These are phyloP conservation scores for Collybiopsis confluens DNA, from an alignment of 768 basidiomycete species.

Conservation along the genomic window DNA sequence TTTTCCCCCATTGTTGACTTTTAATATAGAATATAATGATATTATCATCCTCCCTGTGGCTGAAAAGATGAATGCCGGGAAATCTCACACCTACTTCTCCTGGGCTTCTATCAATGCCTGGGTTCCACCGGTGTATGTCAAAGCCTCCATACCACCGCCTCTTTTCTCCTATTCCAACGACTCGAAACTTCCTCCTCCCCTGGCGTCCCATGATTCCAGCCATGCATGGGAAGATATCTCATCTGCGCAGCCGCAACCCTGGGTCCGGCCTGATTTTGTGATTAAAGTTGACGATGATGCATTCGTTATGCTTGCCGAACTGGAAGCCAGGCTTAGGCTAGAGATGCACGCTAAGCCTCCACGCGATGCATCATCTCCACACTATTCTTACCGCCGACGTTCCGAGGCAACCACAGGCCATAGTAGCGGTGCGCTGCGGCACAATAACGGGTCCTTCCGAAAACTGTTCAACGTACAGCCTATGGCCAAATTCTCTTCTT, in stretches of 20 bases:
- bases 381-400: not conserved
- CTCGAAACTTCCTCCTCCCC: slow-evolving; percentile 48
- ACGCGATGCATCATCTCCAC: not conserved
- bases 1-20: slow-evolving; percentile 6
- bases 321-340: slow-evolving; percentile 83
- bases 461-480: not conserved
- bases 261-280: slow-evolving; percentile 89
- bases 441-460: not conserved
- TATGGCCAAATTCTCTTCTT: not conserved
- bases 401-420: not conserved
- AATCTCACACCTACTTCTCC: slow-evolving; percentile 85
- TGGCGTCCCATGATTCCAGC: slow-evolving; percentile 72
- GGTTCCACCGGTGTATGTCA: slow-evolving; percentile 74
- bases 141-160: slow-evolving; percentile 40
- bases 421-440: not conserved
- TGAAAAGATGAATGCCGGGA: slow-evolving; percentile 97
- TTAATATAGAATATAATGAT: slow-evolving; percentile 69
- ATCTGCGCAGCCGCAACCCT: slow-evolving; percentile 43
- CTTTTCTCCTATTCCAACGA: slow-evolving; percentile 65
- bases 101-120: slow-evolving; percentile 92
- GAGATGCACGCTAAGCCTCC: slow-evolving; percentile 52
- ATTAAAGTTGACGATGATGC: slow-evolving; percentile 95
- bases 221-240: slow-evolving; percentile 48
- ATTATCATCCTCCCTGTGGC: slow-evolving; percentile 76
- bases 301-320: slow-evolving; percentile 91